Evolutionary conservation across 148 eudicot species (phyloP), one percentile per base, ranked within the genome.

Genomic region (Heliosperma pusillum): DNA sequence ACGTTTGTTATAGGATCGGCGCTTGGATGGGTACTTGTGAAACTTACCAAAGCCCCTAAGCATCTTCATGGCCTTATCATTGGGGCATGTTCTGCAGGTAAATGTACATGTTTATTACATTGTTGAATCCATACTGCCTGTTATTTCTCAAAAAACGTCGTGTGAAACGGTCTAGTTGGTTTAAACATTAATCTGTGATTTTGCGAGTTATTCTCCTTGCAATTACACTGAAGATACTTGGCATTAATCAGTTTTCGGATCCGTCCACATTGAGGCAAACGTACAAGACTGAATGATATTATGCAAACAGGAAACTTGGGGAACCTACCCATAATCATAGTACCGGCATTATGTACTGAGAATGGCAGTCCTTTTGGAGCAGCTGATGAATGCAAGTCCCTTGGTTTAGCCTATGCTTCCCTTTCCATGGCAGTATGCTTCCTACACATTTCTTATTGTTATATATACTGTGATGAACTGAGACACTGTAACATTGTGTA

Each of bases 371-470:
- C 97, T 0, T 95, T 95, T 73, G 98, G 97, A 66, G 85, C 73
- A 64, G 66, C 91, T 27, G 88, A 82, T 81, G 84, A 70, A 33
- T 94, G 98, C 74, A 78, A 79, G 59, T 77, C 74, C 60, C 84
- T 85, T 66, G 98, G 86, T 69, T 69, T 92, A 67, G 89, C 90
- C n/a, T 94, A 94, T 79, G 87, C 90, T 70, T 87, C 97, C 16
- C 97, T 94, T 77, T 94, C 97, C 56, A 87, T 92, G 98, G 98
- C 97, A 70, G 97, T 94, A 94, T 59, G 83, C 25, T 40, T 66
- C 15, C 19, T 74, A 7, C 5, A 15, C 10, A 22, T 19, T 9
- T 60, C 25, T 60, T 12, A 21, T 4, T 22, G 13, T n/a, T 22
- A 24, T 9, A 10, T n/a, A 24, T 44, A 42, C 2, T 13, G 22